Conservation (phyloP, 768 basidiomycete species). For the Xanthoconium purpureum region DNA sequence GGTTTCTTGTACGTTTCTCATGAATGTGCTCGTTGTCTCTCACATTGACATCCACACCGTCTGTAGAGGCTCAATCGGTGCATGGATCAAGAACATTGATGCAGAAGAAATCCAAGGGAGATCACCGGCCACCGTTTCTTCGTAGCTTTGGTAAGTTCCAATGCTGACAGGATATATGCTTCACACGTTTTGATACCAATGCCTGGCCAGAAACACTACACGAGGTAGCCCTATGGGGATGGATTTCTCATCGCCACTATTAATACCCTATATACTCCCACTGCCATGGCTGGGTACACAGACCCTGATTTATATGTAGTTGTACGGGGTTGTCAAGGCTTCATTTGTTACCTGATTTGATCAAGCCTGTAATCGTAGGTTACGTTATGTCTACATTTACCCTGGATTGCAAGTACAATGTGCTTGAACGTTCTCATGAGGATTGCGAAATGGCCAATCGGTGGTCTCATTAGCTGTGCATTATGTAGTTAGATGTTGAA, state of each 20-base stretch:
- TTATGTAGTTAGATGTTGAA: too few relatives aligned
- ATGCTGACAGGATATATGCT: neutral
- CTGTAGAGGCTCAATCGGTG: conserved; percentile 85
- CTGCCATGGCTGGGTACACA: conserved; percentile 10
- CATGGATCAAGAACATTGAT: conserved; percentile 96
- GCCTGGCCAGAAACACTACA: conserved; percentile 14
- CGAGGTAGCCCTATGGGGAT: conserved; percentile 25
- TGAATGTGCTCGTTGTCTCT: neutral
- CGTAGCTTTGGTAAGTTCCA: conserved; percentile 3
- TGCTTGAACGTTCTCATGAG: neutral
- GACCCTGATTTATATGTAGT: conserved; percentile 9
- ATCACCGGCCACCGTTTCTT: conserved; percentile 5
- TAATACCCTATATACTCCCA: conserved; percentile 27
- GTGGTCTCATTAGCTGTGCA: conserved; percentile 3
- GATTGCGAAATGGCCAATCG: neutral
- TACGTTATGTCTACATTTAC: conserved; percentile 17
- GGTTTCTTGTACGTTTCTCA: conserved; percentile 83
- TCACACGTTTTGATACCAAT: conserved; percentile 9
- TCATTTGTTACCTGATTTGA: conserved; percentile 6
- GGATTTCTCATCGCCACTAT: conserved; percentile 21
- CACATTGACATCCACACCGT: neutral
- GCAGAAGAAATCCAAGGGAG: conserved; percentile 31
- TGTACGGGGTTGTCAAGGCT: conserved; percentile 8
- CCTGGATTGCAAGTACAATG: conserved; percentile 8
- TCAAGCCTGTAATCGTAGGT: conserved; percentile 14